These are phyloP conservation scores for Globisporangium parvum DNA, from an alignment of 352 stramenopile species.

Conservation along the genomic window DNA sequence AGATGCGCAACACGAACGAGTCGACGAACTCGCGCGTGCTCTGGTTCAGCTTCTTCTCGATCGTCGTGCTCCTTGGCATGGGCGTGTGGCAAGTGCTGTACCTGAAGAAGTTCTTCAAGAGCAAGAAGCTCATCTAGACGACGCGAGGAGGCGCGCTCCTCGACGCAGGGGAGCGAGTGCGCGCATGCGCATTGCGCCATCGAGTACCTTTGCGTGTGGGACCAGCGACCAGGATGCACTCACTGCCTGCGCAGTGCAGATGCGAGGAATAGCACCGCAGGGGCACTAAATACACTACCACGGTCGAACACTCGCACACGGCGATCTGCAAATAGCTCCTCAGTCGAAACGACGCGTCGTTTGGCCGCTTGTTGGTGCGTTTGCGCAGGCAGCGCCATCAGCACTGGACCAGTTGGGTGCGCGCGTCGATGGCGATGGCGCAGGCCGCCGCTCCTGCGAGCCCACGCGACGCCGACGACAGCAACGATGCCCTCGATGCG, in stretches of 20 bases:
- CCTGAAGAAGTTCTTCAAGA: constrained; percentile 92
- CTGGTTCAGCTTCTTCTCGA: constrained; percentile 89
- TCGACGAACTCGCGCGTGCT: constrained; percentile 85
- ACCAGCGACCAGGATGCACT: not conserved
- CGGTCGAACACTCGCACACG: not conserved
- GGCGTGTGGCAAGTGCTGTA: constrained; percentile 87
- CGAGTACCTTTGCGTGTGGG: not conserved
- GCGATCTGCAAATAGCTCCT: not conserved
- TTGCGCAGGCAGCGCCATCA: not conserved
- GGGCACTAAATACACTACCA: not conserved
- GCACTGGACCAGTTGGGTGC: not conserved
- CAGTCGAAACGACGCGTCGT: not conserved
- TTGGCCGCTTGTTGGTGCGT: no score
- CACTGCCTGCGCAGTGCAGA: no score
- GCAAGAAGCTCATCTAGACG: constrained; percentile 87
- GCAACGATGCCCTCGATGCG: not conserved
- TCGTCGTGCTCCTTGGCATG: constrained; percentile 79
- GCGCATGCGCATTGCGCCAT: no score
- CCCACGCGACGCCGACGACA: not conserved
- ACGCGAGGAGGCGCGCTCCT: no score
- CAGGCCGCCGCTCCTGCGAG: not conserved
- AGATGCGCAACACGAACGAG: constrained; percentile 88
- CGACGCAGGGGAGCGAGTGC: no score
- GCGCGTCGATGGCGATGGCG: no score
- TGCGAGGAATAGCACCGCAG: not conserved